phyloP scores from a whole-genome alignment of 768 basidiomycete genomes.

The Boletus edulis region DNA sequence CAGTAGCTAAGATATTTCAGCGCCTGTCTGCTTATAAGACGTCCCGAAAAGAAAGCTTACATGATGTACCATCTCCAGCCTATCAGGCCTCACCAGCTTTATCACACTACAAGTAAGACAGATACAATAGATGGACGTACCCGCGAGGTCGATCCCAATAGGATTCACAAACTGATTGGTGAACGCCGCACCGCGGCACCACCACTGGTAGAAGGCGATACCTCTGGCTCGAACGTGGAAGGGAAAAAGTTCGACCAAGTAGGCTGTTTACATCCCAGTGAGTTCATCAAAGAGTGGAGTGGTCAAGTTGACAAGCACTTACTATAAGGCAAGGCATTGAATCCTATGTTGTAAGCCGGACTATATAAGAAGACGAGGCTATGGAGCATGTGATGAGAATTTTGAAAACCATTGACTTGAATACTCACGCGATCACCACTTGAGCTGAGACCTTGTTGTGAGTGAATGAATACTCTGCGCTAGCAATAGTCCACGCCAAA shows the following conservation, averaged over 20 bases:
- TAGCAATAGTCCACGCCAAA: conserved; percentile 10
- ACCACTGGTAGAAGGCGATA: conserved; percentile 62
- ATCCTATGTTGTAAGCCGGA: conserved; percentile 5
- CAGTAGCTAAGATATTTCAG: not conserved
- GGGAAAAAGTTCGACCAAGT: conserved; percentile 63
- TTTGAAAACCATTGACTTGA: too few relatives aligned
- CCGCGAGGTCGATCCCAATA: conserved; percentile 15
- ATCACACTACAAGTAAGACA: too few relatives aligned
- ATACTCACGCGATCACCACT: conserved; percentile 2
- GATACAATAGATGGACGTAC: not conserved
- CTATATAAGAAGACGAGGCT: conserved; percentile 12
- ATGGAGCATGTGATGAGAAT: not conserved
- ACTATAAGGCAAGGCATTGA: conserved; percentile 4
- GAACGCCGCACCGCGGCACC: conserved; percentile 38
- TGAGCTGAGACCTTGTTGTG: not conserved
- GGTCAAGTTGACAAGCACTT: not conserved
- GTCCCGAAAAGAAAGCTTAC: not conserved
- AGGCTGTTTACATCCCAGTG: conserved; percentile 35
- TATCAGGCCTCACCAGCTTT: not conserved
- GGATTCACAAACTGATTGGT: conserved; percentile 13
- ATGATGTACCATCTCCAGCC: conserved; percentile 3
- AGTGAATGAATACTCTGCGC: conserved; percentile 7
- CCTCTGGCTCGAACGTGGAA: conserved; percentile 62
- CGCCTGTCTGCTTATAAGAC: not conserved
- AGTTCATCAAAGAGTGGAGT: not conserved